Conservation (phyloP, 345 rosid genomes). For the Citrus medica region DNA sequence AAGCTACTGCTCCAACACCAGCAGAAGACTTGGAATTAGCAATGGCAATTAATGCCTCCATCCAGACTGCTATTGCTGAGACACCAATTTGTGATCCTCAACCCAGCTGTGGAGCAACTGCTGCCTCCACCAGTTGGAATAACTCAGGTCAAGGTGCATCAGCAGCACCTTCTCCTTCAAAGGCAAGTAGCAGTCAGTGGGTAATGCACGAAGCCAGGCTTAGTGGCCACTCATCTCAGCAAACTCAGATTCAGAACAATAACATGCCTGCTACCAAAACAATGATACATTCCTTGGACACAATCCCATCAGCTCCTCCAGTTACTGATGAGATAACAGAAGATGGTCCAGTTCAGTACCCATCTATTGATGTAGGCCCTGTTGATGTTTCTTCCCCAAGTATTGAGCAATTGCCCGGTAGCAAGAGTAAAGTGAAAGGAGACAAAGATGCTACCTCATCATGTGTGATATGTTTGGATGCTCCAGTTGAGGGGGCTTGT, state of each 20-base stretch:
- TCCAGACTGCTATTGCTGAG: slow-evolving; percentile 54
- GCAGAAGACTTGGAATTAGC: slow-evolving; percentile 62
- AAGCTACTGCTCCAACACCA: slow-evolving; percentile 68
- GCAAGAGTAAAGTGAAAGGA: slow-evolving; percentile 38
- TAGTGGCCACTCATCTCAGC: slow-evolving; percentile 19
- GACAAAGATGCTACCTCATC: slow-evolving; percentile 42
- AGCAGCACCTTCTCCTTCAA: slow-evolving; percentile 24
- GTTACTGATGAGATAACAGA: slow-evolving; percentile 34
- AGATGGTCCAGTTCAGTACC: slow-evolving; percentile 77
- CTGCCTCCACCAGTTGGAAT: slow-evolving; percentile 45
- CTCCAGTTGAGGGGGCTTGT: slow-evolving; percentile 90
- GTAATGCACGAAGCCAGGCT: slow-evolving; percentile 22
- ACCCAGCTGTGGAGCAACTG: slow-evolving; percentile 33
- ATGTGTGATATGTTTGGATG: slow-evolving; percentile 85
- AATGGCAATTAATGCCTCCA: slow-evolving; percentile 75
- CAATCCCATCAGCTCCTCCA: slow-evolving; percentile 70
- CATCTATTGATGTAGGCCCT: slow-evolving; percentile 63
- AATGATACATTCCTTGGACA: slow-evolving; percentile 21
- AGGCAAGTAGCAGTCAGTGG: slow-evolving; percentile 25
- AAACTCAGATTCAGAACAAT: slow-evolving; percentile 13
- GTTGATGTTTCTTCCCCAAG: slow-evolving; percentile 37
- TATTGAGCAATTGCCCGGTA: slow-evolving; percentile 20
- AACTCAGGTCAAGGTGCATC: slow-evolving; percentile 22
- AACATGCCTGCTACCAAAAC: slow-evolving; percentile 10
- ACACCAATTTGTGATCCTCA: slow-evolving; percentile 30